phyloP scores from a whole-genome alignment of 2,329 filamentous ascomycete species.

The Hymenoscyphus albidus region DNA sequence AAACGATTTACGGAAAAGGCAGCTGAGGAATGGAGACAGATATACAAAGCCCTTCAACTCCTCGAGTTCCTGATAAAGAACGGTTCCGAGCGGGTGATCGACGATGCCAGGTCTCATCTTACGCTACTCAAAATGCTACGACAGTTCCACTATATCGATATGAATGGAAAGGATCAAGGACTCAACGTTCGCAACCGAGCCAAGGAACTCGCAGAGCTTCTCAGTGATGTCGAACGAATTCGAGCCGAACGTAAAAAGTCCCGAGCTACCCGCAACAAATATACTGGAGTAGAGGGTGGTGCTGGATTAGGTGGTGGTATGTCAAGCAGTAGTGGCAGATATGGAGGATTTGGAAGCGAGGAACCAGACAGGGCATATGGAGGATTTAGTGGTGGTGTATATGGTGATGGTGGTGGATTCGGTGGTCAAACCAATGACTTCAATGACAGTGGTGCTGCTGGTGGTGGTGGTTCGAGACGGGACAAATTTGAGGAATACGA shows the following conservation, averaged over 20 bases:
- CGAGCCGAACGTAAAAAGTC: conserved; percentile 84
- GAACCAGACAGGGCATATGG: conserved; percentile 57
- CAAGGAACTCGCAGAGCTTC: conserved; percentile 91
- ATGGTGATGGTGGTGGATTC: conserved; percentile 93
- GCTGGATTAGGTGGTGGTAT: conserved; percentile 53
- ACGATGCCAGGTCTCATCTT: conserved; percentile 92
- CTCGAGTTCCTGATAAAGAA: conserved; percentile 98
- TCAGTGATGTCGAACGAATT: conserved; percentile 87
- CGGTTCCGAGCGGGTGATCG: conserved; percentile 93
- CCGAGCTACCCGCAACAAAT: conserved; percentile 85
- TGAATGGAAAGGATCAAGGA: conserved; percentile 96
- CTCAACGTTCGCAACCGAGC: conserved; percentile 96
- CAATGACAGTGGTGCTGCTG: conserved; percentile 47
- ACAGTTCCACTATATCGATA: conserved; percentile 95
- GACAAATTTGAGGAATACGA: conserved; percentile 96
- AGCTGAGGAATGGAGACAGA: conserved; percentile 97
- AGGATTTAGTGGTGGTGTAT: conserved; percentile 69
- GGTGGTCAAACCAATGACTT: conserved; percentile 74
- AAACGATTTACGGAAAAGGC: conserved; percentile 98
- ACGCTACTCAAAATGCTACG: conserved; percentile 96
- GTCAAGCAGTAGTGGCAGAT: conserved; percentile 47
- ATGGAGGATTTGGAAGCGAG: conserved; percentile 90
- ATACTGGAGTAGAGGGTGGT: conserved; percentile 88
- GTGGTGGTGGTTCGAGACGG: conserved; percentile 42
- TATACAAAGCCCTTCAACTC: conserved; percentile 96